These are phyloP conservation scores for Parasarocladium wereldwijsianum DNA, from an alignment of 2,329 filamentous ascomycete genomes.

Conservation along the genomic window DNA sequence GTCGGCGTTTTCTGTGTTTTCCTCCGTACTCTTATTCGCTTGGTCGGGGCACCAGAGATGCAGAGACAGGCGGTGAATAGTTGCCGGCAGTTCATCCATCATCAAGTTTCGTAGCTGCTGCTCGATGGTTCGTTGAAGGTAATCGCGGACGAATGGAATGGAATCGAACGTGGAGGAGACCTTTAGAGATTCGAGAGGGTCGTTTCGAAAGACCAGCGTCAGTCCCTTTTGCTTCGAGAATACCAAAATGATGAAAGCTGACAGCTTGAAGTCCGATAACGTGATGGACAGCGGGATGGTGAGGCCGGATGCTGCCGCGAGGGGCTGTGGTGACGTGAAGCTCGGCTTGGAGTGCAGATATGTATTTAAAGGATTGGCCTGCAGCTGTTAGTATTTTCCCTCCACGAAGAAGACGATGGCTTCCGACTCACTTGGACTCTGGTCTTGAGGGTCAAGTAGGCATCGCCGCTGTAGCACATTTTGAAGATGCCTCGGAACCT, in stretches of 20 bases:
- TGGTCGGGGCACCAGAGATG: slow-evolving; percentile 85
- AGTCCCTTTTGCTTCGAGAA: slow-evolving; percentile 96
- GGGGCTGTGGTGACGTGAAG: slow-evolving; percentile 83
- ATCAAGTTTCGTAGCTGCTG: slow-evolving; percentile 82
- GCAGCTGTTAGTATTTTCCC: slow-evolving; percentile 32
- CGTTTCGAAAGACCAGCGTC: slow-evolving; percentile 93
- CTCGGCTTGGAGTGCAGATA: slow-evolving; percentile 82
- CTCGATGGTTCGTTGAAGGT: slow-evolving; percentile 91
- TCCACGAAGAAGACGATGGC: slow-evolving; percentile 2
- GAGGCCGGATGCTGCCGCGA: slow-evolving; percentile 80
- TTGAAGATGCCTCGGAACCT: slow-evolving; percentile 97
- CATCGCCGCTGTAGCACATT: slow-evolving; percentile 95
- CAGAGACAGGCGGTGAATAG: slow-evolving; percentile 84
- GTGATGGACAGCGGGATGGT: slow-evolving; percentile 98
- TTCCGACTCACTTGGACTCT: slow-evolving; percentile 63
- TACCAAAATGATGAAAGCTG: slow-evolving; percentile 92
- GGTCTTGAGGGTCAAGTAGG: slow-evolving; percentile 87
- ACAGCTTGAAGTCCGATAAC: slow-evolving; percentile 85
- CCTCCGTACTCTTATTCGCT: slow-evolving; percentile 29
- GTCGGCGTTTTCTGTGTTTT: slow-evolving; percentile 32
- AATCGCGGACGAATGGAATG: slow-evolving; percentile 95
- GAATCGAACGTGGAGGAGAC: slow-evolving; percentile 98
- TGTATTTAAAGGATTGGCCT: slow-evolving; percentile 93
- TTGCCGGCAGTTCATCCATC: slow-evolving; percentile 95
- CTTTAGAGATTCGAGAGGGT: slow-evolving; percentile 92